A percentile compares a stretch with the other conserved stretches of the same genome.
Evolutionary conservation across 345 rosid genomes (phyloP).

Genomic region (Theobroma cacao): DNA sequence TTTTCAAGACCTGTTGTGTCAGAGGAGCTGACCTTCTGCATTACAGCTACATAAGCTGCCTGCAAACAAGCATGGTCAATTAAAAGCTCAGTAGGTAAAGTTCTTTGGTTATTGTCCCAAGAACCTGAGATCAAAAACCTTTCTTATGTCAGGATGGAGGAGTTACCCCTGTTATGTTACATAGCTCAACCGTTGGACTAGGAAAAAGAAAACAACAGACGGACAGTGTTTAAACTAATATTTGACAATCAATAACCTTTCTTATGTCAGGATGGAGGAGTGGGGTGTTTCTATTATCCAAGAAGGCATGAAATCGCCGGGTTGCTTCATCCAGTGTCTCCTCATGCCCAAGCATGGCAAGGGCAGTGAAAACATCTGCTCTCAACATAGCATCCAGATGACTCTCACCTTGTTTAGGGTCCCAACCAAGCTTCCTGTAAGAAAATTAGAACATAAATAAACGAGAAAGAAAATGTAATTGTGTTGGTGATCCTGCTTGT

Average conservation of each 20-base stretch:
- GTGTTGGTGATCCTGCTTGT: not conserved
- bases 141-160: constrained; percentile 90
- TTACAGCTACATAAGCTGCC: constrained; percentile 87
- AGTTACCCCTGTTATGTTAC: no score
- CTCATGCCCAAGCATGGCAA: constrained; percentile 68
- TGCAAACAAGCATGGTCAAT: constrained; percentile 29
- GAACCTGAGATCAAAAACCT: constrained; percentile 32
- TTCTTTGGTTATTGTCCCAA: not conserved
- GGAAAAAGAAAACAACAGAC: no score
- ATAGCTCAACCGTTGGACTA: no score
- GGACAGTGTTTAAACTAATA: no score
- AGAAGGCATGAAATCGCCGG: constrained; percentile 64
- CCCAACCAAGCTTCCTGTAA: constrained; percentile 88
- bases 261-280: constrained; percentile 90
- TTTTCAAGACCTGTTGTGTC: constrained; percentile 70
- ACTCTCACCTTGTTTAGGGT: constrained; percentile 78
- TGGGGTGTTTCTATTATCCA: constrained; percentile 70
- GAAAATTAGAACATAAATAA: constrained; percentile 8
- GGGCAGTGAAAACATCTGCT: constrained; percentile 82
- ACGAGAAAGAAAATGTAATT: not conserved
- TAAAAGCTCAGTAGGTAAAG: not conserved
- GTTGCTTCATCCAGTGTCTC: constrained; percentile 63
- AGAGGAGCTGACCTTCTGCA: constrained; percentile 67
- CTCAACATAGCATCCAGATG: constrained; percentile 92
- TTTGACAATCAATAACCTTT: constrained; percentile 53